These are phyloP conservation scores for Colletotrichum eleusines DNA, from an alignment of 2,329 filamentous ascomycete species.

Conservation along the genomic window DNA sequence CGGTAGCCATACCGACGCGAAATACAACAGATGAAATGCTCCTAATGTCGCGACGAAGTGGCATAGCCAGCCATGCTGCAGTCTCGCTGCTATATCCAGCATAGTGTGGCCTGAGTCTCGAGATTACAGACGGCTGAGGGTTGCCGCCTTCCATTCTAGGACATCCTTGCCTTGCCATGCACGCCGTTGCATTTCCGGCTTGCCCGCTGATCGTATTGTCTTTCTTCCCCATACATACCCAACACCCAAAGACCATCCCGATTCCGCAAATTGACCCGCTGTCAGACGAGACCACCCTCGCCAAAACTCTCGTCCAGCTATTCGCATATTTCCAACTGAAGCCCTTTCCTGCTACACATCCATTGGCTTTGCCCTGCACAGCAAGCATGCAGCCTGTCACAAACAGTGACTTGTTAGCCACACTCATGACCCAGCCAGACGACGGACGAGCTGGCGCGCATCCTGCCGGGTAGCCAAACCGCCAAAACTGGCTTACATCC, in stretches of 20 bases:
- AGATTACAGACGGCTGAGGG: slow-evolving; percentile 5
- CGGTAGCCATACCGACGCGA: neutral
- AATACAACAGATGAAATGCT: too few species aligned
- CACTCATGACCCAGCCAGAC: neutral
- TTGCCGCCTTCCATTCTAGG: slow-evolving; percentile 3
- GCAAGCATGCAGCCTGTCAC: slow-evolving; percentile 28
- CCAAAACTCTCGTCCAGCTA: neutral
- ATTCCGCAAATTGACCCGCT: too few species aligned
- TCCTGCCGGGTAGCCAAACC: slow-evolving; percentile 2
- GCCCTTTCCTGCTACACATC: neutral
- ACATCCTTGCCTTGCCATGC: slow-evolving; percentile 22
- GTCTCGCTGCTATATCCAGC: neutral
- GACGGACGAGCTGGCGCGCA: neutral
- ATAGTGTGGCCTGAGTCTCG: neutral
- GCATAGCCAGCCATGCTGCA: neutral
- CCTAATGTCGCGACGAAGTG: too few species aligned
- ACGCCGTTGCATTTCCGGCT: neutral
- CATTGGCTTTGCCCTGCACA: neutral
- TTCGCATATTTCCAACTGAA: neutral
- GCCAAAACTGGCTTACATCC: slow-evolving; percentile 8
- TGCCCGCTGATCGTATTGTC: neutral
- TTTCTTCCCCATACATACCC: slow-evolving; percentile 7
- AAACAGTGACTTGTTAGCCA: slow-evolving; percentile 21
- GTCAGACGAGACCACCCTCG: slow-evolving; percentile 8
- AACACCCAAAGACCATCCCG: neutral